A percentile compares a stretch with the other conserved stretches of the same genome.
phyloP scores from a whole-genome alignment of 1,284 basidiomycete genomes.

The Fomitopsis schrenkii region DNA sequence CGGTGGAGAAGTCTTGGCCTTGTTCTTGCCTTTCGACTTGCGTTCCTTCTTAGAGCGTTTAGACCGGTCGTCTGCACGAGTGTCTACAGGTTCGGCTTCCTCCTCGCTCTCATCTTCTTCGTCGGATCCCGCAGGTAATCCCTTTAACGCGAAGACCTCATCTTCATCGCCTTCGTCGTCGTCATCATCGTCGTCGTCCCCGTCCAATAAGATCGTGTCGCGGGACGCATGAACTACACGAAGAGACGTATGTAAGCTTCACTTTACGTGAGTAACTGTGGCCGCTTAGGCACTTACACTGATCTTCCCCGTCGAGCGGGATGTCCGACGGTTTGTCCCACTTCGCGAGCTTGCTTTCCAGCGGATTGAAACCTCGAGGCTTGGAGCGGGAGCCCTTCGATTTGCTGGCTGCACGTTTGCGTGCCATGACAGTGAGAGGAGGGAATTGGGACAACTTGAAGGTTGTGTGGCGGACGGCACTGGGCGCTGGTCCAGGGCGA shows the following conservation, averaged over 20 bases:
- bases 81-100: slow-evolving; percentile 38
- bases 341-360: slow-evolving; percentile 48
- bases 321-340: slow-evolving; percentile 68
- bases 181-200: slow-evolving; percentile 28
- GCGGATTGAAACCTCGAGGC: slow-evolving; percentile 45
- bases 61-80: slow-evolving; percentile 35
- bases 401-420: slow-evolving; percentile 24
- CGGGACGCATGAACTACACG: slow-evolving; percentile 59
- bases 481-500: not conserved
- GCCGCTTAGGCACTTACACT: slow-evolving; percentile 45
- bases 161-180: slow-evolving; percentile 55
- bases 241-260: not conserved
- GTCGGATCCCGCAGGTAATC: slow-evolving; percentile 39
- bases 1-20: slow-evolving; percentile 13
- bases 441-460: slow-evolving; percentile 16
- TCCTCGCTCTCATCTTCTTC: slow-evolving; percentile 38
- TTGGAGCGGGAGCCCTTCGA: slow-evolving; percentile 24
- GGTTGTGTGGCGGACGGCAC: not conserved
- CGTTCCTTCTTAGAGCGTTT: slow-evolving; percentile 31
- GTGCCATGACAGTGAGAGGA: slow-evolving; percentile 11
- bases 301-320: slow-evolving; percentile 71
- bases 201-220: slow-evolving; percentile 79
- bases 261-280: not conserved
- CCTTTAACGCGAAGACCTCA: slow-evolving; percentile 68
- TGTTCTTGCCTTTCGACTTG: slow-evolving; percentile 32